Base-by-base conservation (phyloP, 2,329 filamentous ascomycete species). In the Xylaria digitata region DNA sequence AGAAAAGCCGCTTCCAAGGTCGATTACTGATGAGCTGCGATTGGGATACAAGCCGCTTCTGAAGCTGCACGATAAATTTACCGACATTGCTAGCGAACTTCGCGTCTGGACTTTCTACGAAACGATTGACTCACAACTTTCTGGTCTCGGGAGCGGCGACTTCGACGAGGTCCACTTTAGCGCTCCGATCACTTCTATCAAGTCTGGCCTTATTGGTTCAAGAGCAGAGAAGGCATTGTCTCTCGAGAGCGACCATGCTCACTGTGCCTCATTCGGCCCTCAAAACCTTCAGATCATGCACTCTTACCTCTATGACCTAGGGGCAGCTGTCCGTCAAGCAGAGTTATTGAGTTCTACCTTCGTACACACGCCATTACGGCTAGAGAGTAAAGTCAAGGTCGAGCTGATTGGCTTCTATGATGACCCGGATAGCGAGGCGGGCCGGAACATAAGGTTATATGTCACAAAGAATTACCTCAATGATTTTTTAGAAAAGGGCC, bases 101-200 rank as follows among this genome's bases (percentile, higher is more conserved):
- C 84, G 83, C 6, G 80, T 90, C 13, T 90, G 87, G 87, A 88
- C 87, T 0, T 85, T 89, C 46, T 87, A 89, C 65, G 88, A 90
- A 71, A 90, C 86, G 0, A 82, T 87, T 7, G 87, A 89, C 73
- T 89, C 87, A 0, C 82, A 83, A 0, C 78, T 89, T 4, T 85
- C 84, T 0, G 83, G 83, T 0, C 73, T 78, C 1, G 80, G 79
- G 0, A 73, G 75, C 4, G 72, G 76, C 0, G 74, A 78, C 3
- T 74, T 75, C 0, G 77, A 78, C 3, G 84, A 85, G 61, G 81
- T 88, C 2, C 86, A 86, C 71, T 88, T 89, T 65, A 85, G 85
- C 7, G 87, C 87, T 0, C 87, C 87, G 0, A 78, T 90, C 17
- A 85, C 86, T 0, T 88, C 87, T 0, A 85, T 86, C 72, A 87